phyloP scores from a whole-genome alignment of 768 basidiomycete species.

The Suillus hirtellus region DNA sequence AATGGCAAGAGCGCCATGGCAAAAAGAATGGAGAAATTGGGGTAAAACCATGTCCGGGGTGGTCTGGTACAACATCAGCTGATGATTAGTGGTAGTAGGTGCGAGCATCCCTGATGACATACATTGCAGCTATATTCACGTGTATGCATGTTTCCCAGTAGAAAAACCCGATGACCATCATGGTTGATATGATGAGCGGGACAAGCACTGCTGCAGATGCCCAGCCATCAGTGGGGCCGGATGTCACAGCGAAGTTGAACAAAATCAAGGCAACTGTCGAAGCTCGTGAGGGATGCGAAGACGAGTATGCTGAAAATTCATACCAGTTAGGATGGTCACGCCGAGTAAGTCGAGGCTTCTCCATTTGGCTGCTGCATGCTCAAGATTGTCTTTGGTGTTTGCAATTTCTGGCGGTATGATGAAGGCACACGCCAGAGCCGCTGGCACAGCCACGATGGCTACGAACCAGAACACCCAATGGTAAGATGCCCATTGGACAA shows the following conservation, averaged over 20 bases:
- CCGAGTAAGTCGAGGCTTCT: constrained; percentile 40
- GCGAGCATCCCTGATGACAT: constrained; percentile 16
- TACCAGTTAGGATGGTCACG: constrained; percentile 39
- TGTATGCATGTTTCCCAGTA: constrained; percentile 47
- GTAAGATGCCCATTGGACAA: constrained; percentile 44
- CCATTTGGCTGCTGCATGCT: constrained; percentile 20
- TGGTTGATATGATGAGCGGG: constrained; percentile 46
- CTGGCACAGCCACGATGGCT: constrained; percentile 38
- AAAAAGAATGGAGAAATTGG: constrained; percentile 42
- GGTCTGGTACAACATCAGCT: constrained; percentile 29
- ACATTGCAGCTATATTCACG: constrained; percentile 43
- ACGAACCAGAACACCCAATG: constrained; percentile 20
- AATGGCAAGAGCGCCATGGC: constrained; percentile 38
- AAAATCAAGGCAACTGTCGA: constrained; percentile 30
- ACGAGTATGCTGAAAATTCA: not conserved
- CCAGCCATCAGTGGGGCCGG: constrained; percentile 54
- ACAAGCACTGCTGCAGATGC: constrained; percentile 41
- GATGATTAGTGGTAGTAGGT: not conserved
- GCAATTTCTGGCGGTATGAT: constrained; percentile 33
- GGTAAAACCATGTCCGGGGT: constrained; percentile 19
- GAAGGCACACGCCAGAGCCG: constrained; percentile 33
- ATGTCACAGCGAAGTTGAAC: constrained; percentile 42
- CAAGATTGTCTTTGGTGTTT: constrained; percentile 4
- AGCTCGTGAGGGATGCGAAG: not conserved
- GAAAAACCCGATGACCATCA: constrained; percentile 45